A percentile compares a stretch with the other conserved stretches of the same genome.
These are phyloP conservation scores for Powellomyces hirtus DNA, from an alignment of 192 early-diverging fungal genomes.

Conservation along the genomic window DNA sequence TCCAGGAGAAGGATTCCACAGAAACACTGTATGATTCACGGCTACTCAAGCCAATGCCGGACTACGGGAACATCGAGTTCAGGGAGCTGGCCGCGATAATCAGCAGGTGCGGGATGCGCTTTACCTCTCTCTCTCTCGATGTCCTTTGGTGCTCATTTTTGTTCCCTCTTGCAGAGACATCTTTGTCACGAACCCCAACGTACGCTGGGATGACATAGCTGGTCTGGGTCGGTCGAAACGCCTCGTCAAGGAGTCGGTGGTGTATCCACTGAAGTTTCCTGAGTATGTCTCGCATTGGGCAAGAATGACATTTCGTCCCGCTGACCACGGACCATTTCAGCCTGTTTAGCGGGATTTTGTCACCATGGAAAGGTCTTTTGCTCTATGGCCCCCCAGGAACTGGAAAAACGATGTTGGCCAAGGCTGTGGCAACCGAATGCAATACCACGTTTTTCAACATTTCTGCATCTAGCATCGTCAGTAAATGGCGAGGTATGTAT, in stretches of 20 bases:
- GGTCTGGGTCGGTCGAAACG: slow-evolving; percentile 47
- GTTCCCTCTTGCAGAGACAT: slow-evolving; percentile 50
- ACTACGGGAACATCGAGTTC: slow-evolving; percentile 44
- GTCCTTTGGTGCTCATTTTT: neutral
- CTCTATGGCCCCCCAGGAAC: slow-evolving; percentile 59
- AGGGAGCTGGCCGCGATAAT: slow-evolving; percentile 52
- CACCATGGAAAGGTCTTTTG: slow-evolving; percentile 57
- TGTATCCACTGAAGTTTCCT: slow-evolving; percentile 52
- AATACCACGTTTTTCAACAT: slow-evolving; percentile 63
- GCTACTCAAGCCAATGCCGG: slow-evolving; percentile 52
- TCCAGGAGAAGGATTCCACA: neutral
- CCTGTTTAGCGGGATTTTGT: slow-evolving; percentile 50
- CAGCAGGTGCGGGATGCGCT: no score
- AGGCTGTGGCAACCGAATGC: slow-evolving; percentile 61
- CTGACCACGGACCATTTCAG: slow-evolving; percentile 3
- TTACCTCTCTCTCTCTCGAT: neutral
- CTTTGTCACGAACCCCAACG: slow-evolving; percentile 49
- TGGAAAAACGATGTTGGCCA: slow-evolving; percentile 57
- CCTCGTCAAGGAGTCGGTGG: slow-evolving; percentile 52
- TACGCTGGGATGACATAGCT: slow-evolving; percentile 50
- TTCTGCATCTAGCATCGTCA: slow-evolving; percentile 51
- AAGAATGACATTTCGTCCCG: neutral
- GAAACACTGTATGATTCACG: slow-evolving; percentile 21
- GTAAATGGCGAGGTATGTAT: slow-evolving; percentile 50
- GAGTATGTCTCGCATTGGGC: slow-evolving; percentile 20